A percentile compares a stretch with the other conserved stretches of the same genome.
Conservation (phyloP, 2,329 filamentous ascomycete species). For the Chaetomium strumarium region DNA sequence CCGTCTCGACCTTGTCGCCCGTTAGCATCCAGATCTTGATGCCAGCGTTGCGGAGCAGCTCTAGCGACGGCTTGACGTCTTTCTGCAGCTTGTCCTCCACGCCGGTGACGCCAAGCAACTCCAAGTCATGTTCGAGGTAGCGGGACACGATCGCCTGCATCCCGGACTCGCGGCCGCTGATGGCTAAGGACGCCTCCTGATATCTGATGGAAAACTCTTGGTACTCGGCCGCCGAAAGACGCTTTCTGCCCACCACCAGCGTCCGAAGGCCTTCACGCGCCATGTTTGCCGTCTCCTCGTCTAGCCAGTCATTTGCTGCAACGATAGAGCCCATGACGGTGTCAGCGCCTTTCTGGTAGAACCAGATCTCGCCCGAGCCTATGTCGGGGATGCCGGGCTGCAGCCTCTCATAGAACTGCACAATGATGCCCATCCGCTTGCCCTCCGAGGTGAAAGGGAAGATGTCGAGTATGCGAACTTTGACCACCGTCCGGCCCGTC, state of each 20-base stretch:
- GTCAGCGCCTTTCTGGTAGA: slow-evolving; percentile 97
- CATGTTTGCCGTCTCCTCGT: slow-evolving; percentile 99
- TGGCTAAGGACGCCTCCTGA: slow-evolving; percentile 71
- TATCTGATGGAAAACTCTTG: slow-evolving; percentile 70
- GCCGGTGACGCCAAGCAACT: slow-evolving; percentile 92
- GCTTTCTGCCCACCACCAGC: slow-evolving; percentile 89
- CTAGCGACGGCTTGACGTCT: slow-evolving; percentile 91
- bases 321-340: slow-evolving; percentile 98
- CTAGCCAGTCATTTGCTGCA: slow-evolving; percentile 93
- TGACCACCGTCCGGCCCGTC: slow-evolving; percentile 68
- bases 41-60: slow-evolving; percentile 90
- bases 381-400: slow-evolving; percentile 43
- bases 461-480: slow-evolving; percentile 82
- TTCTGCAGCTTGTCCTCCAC: slow-evolving; percentile 95
- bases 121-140: slow-evolving; percentile 80
- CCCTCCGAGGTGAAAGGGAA: slow-evolving; percentile 98
- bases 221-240: slow-evolving; percentile 72
- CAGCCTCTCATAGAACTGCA: slow-evolving; percentile 67
- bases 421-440: slow-evolving; percentile 96
- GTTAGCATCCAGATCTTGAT: slow-evolving; percentile 99
- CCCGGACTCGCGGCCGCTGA: slow-evolving; percentile 71
- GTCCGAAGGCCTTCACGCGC: slow-evolving; percentile 92
- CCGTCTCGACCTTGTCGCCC: slow-evolving; percentile 96
- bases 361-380: slow-evolving; percentile 79
- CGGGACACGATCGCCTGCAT: slow-evolving; percentile 76